A percentile compares a stretch with the other conserved stretches of the same genome.
Conservation (phyloP, 176 grass and related monocot species). For the Triticum urartu region DNA sequence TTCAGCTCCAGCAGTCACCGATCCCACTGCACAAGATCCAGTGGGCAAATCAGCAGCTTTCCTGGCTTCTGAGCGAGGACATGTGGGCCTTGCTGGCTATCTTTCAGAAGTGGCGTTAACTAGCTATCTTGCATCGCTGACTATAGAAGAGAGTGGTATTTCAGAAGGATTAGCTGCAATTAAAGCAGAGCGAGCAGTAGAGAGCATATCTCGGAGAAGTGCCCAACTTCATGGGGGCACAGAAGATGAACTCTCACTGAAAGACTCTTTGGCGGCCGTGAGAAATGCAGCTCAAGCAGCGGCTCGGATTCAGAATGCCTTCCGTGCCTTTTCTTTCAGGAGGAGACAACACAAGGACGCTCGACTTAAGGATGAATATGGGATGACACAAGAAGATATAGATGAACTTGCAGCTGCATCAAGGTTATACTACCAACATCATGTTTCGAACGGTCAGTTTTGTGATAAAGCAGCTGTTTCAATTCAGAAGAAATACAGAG, state of each 20-base stretch:
- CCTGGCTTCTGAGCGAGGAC: slow-evolving; percentile 77
- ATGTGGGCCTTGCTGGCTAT: slow-evolving; percentile 83
- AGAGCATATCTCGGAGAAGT: slow-evolving; percentile 67
- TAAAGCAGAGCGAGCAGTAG: slow-evolving; percentile 64
- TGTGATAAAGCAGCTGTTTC: slow-evolving; percentile 91
- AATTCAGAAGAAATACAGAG: slow-evolving; percentile 93
- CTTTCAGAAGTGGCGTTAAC: slow-evolving; percentile 84
- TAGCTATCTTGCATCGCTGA: slow-evolving; percentile 81
- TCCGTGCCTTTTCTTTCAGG: slow-evolving; percentile 91
- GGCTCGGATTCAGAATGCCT: slow-evolving; percentile 93
- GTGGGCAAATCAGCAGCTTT: slow-evolving; percentile 92
- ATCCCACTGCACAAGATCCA: slow-evolving; percentile 91
- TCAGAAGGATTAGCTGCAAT: slow-evolving; percentile 63
- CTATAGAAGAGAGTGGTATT: slow-evolving; percentile 59
- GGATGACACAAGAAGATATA: slow-evolving; percentile 91
- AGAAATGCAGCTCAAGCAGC: slow-evolving; percentile 93
- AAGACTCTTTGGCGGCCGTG: slow-evolving; percentile 95
- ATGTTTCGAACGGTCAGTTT: slow-evolving; percentile 51
- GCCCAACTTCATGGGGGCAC: slow-evolving; percentile 46
- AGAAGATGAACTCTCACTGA: slow-evolving; percentile 89
- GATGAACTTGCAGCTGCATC: slow-evolving; percentile 73
- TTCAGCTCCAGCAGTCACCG: slow-evolving; percentile 73
- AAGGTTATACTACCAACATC: slow-evolving; percentile 45
- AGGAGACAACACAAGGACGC: slow-evolving; percentile 59
- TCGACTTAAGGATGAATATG: slow-evolving; percentile 69